Percentiles rank a stretch among this genome's conserved stretches.
These are phyloP conservation scores for Fusarium tjaetaba DNA, from an alignment of 2,329 filamentous ascomycete species.

Conservation along the genomic window DNA sequence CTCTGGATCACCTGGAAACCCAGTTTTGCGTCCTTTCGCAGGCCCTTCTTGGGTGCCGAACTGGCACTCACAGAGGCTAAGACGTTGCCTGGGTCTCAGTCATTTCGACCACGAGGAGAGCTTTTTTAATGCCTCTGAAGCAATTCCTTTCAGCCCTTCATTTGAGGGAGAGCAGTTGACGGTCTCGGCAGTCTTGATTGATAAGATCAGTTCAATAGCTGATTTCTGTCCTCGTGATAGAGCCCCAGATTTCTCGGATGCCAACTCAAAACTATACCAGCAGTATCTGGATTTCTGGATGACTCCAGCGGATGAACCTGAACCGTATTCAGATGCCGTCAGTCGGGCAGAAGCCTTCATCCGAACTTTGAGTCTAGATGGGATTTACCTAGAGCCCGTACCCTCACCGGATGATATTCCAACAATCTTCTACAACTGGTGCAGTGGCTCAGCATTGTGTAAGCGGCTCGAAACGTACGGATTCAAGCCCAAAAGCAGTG, in stretches of 20 bases:
- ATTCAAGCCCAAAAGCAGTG: background rate
- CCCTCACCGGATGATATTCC: background rate
- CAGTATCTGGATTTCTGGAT: background rate
- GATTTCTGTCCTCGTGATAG: background rate
- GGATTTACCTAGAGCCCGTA: background rate
- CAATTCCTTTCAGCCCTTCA: background rate
- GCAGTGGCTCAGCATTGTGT: background rate
- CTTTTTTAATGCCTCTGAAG: background rate
- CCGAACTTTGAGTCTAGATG: background rate
- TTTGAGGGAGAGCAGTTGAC: background rate
- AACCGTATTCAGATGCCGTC: background rate
- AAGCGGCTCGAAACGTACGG: background rate
- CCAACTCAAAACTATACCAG: background rate
- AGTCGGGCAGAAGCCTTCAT: background rate
- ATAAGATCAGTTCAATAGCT: background rate
- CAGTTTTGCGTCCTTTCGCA: background rate
- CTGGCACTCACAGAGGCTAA: background rate
- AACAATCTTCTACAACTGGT: background rate
- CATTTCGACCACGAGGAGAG: background rate
- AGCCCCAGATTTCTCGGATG: background rate
- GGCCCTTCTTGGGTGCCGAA: background rate
- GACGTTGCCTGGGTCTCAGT: background rate
- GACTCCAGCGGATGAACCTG: background rate
- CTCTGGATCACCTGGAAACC: background rate
- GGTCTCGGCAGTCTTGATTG: background rate